Base-by-base conservation (phyloP, 495 filamentous ascomycete genomes). In the Lasiosphaeria ovina region DNA sequence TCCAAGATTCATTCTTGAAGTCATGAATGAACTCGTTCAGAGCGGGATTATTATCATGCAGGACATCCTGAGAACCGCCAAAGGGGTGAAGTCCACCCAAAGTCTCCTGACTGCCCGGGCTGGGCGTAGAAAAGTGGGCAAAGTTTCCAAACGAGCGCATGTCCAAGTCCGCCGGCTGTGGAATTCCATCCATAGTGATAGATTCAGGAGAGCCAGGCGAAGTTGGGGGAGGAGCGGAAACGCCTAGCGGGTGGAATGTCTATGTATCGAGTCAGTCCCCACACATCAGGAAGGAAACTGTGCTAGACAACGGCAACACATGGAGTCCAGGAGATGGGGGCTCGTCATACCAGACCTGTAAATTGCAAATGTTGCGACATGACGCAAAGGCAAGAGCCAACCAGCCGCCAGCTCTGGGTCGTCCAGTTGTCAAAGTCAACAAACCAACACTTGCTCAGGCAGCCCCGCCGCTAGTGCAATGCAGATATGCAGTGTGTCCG, bases 151-250 rank as follows among this genome's bases (percentile, higher is more conserved):
- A 60, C 2, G 40, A 2, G 2, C 34, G 38, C 10, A 50, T 44
- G 54, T 52, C 36, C 42, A 50, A 55, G 12, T 61, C 50, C 36
- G 31, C 16, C 35, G 52, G 24, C n/a, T 24, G 32, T 35, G 50
- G 24, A 11, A 51, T 14, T 11, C 31, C 35, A 9, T 55, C 45
- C 51, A 61, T 59, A 34, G 6, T 50, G 24, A 66, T 47, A 9
- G 56, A 66, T 11, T 57, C 62, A 3, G 60, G 55, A 14, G 60
- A 63, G 9, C 32, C 58, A n/a, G 63, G 61, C 9, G 59, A 31
- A 9, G 42, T 34, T 12, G 36, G 54, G 54, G 38, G n/a, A 8
- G 51, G 35, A 16, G 51, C n/a, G 8, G 62, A 40, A 32, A 56
- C 54, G 34, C 32, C 55, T 11, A 35, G 44, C 55, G 60, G 36